Conservation (phyloP, 768 basidiomycete genomes). For the Termitomyces sp. region DNA sequence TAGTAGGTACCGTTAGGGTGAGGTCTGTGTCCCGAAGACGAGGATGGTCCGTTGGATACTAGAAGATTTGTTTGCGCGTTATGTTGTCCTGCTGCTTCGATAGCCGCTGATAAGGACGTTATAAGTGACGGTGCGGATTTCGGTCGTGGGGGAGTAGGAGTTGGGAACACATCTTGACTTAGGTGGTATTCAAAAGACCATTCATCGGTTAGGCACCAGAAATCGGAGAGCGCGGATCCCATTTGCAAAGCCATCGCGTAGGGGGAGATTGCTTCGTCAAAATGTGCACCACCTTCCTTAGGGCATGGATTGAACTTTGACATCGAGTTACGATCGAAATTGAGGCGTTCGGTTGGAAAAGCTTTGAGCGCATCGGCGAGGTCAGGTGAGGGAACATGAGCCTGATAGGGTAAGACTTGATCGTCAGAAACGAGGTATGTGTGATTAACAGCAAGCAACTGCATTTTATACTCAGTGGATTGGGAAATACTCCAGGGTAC, state of each 20-base stretch:
- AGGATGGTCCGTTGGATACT: neutral
- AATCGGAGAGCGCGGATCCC: conserved; percentile 53
- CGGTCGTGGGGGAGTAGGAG: conserved; percentile 13
- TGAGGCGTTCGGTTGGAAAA: conserved; percentile 36
- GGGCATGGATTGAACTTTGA: conserved; percentile 51
- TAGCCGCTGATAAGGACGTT: conserved; percentile 35
- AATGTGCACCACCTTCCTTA: conserved; percentile 24
- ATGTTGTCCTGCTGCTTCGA: conserved; percentile 40
- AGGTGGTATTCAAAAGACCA: conserved; percentile 56
- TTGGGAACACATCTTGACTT: conserved; percentile 19
- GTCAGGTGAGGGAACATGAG: conserved; percentile 48
- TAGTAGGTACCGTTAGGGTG: neutral
- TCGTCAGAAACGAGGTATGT: conserved; percentile 46
- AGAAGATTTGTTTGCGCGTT: conserved; percentile 25
- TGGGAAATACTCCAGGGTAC: conserved; percentile 57
- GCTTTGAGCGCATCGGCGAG: conserved; percentile 46
- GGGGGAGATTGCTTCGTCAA: conserved; percentile 52
- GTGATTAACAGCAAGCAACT: conserved; percentile 55
- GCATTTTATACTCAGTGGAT: conserved; percentile 59
- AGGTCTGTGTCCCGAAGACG: neutral
- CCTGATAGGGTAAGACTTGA: conserved; percentile 71
- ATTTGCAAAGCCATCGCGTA: conserved; percentile 72
- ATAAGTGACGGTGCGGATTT: conserved; percentile 11
- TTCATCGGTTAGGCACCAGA: conserved; percentile 72
- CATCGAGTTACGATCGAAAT: conserved; percentile 35